A percentile compares a stretch with the other conserved stretches of the same genome.
Evolutionary conservation across 2,329 filamentous ascomycete genomes (phyloP).

Genomic region (Alternaria sp.): DNA sequence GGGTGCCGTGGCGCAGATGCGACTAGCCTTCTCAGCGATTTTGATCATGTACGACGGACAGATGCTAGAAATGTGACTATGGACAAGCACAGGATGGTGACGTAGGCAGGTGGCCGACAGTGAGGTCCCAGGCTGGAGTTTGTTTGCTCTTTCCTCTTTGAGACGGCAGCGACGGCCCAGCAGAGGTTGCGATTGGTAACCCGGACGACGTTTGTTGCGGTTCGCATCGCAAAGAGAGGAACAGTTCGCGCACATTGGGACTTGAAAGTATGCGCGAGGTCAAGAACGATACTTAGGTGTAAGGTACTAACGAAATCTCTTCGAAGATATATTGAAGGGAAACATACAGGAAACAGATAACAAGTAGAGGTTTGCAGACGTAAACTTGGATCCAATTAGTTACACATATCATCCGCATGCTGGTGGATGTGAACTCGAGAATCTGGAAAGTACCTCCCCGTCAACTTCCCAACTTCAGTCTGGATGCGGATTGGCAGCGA

Average conservation of each 20-base stretch:
- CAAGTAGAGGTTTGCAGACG: not conserved
- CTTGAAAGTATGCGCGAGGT: not conserved
- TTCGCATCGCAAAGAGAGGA: not conserved
- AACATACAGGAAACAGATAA: not conserved
- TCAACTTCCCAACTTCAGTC: not conserved
- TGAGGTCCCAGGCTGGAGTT: not conserved
- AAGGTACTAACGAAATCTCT: not conserved
- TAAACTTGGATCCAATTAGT: not conserved
- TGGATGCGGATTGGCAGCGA: not conserved
- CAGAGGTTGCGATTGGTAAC: not conserved
- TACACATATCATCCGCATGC: not conserved
- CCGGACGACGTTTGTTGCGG: not conserved
- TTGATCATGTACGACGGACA: not conserved
- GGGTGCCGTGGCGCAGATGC: slow-evolving; percentile 21
- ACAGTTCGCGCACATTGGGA: not conserved
- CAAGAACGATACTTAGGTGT: not conserved
- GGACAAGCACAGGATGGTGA: not conserved
- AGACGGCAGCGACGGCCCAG: not conserved
- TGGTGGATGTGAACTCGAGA: not conserved
- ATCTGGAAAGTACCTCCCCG: not conserved
- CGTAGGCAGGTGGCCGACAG: not conserved
- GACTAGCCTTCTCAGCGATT: slow-evolving; percentile 14
- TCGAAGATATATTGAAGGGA: not conserved
- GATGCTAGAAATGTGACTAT: not conserved
- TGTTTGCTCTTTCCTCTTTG: not conserved